Base-by-base conservation (phyloP, 805 yeast genomes). In the Kazachstania taianensis region DNA sequence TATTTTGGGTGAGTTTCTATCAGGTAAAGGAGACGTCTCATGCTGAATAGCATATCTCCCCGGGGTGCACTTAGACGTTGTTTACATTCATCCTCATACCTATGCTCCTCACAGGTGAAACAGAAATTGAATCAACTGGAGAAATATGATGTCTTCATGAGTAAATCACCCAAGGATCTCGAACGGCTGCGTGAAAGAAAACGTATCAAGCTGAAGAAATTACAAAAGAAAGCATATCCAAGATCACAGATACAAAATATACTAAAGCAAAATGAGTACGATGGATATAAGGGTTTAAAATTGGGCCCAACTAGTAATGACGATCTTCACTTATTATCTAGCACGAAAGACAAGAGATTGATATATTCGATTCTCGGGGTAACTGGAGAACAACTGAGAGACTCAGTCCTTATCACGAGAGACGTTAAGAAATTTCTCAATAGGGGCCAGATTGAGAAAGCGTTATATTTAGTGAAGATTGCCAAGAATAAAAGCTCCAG, bases 361-460 rank as follows among this genome's bases (percentile, higher is more conserved):
- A 44, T 73, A 28, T 70, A 70, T 48, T 63, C 69, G 3, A 59
- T 79, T 5, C 50, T 81, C 18, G 89, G 87, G 2, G 67, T 75
- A 0, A 70, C 71, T 20, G 74, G 70, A 4, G 63, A 63, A 20
- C 81, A 75, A 49, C 42, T 81, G 23, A 56, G 66, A 33, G 84
- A 81, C 50, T 71, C 85, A 0, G 61, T 62, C 33, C 46, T 70
- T 19, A 74, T 81, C 10, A 72, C 72, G 14, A 52, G 64, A 26
- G 79, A 78, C 40, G 75, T 72, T 0, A 45, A 57, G 12, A 69
- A 70, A 36, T 69, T 79, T 39, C 55, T 82, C 23, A 59, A 58
- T 14, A 55, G 71, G 35, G 73, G 65, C 36, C 73, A 71, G 24
- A 41, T 65, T 0, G 63, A 61, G 22, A 70, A 81, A 39, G 87